Evolutionary conservation across 352 stramenopile genomes (phyloP).

Genomic region (Phytophthora foliorum): DNA sequence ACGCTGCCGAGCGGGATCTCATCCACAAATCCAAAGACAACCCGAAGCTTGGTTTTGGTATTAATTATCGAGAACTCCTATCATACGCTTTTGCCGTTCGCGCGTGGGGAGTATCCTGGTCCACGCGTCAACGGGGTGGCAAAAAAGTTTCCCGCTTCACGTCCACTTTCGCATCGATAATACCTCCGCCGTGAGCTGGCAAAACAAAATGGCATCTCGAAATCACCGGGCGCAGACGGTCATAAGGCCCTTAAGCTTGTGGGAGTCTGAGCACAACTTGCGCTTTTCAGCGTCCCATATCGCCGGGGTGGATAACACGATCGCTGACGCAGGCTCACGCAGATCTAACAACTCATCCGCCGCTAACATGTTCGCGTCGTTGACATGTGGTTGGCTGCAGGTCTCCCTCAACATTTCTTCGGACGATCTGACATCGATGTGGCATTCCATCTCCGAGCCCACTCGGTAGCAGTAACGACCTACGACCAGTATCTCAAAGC

Average conservation of each 20-base stretch:
- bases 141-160: slow-evolving; percentile 1
- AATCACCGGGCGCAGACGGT: slow-evolving; percentile 19
- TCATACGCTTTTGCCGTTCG: slow-evolving; percentile 10
- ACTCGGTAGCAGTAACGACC: slow-evolving; percentile 11
- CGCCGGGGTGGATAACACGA: neutral
- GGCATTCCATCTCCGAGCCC: slow-evolving; percentile 17
- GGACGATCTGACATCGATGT: slow-evolving; percentile 5
- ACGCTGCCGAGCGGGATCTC: neutral
- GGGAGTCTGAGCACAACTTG: neutral
- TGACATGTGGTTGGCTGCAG: slow-evolving; percentile 11
- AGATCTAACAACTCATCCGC: neutral
- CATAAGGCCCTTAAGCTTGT: neutral
- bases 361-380: neutral
- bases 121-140: neutral
- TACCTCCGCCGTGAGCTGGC: slow-evolving; percentile 23
- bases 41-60: slow-evolving; percentile 23
- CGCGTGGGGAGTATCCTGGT: neutral
- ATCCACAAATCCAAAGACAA: neutral
- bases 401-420: neutral
- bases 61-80: slow-evolving; percentile 37
- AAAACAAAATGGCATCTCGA: slow-evolving; percentile 4
- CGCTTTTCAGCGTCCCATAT: slow-evolving; percentile 19
- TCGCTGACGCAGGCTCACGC: slow-evolving; percentile 5
- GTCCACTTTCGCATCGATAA: slow-evolving; percentile 38
- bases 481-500: slow-evolving; percentile 9